Evolutionary conservation across 2,329 filamentous ascomycete species (phyloP).

Genomic region (Colletotrichum nymphaeae): DNA sequence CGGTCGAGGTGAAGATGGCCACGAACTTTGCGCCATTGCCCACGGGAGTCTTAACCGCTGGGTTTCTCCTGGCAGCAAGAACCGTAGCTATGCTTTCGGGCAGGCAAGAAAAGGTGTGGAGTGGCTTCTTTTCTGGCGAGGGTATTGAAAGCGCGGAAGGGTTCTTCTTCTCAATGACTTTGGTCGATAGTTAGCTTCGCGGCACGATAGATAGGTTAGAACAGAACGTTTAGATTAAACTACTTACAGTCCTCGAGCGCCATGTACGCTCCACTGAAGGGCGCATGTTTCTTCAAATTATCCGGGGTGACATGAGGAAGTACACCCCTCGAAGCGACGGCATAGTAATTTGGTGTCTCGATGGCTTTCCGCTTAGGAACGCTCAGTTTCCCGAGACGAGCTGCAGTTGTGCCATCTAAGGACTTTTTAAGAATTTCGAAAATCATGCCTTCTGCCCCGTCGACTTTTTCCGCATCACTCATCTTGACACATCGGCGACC

Average conservation of each 20-base stretch:
- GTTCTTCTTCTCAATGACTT: conserved; percentile 66
- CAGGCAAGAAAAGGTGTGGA: conserved; percentile 83
- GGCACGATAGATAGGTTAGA: too few relatives aligned
- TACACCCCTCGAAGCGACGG: conserved; percentile 82
- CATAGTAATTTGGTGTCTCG: conserved; percentile 85
- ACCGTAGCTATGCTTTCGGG: conserved; percentile 75
- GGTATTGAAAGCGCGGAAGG: conserved; percentile 58
- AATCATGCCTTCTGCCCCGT: conserved; percentile 43
- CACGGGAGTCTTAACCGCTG: conserved; percentile 77
- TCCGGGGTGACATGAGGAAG: conserved; percentile 93
- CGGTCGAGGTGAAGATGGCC: conserved; percentile 86
- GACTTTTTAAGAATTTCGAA: conserved; percentile 62
- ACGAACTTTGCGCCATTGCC: conserved; percentile 78
- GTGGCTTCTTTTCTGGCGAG: conserved; percentile 58
- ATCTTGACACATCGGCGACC: conserved; percentile 34
- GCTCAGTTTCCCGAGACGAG: conserved; percentile 76
- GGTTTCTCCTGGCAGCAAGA: conserved; percentile 81
- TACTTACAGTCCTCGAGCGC: conserved; percentile 91
- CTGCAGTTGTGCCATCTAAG: conserved; percentile 53
- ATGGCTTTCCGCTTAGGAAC: conserved; percentile 73
- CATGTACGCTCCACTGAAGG: conserved; percentile 78
- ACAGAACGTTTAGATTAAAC: conserved; percentile 17
- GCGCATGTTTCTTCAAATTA: conserved; percentile 73
- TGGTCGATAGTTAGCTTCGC: neutral
- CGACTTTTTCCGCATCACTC: conserved; percentile 35